Evolutionary conservation across 495 filamentous ascomycete species (phyloP).

Genomic region (Neurospora hispaniola): DNA sequence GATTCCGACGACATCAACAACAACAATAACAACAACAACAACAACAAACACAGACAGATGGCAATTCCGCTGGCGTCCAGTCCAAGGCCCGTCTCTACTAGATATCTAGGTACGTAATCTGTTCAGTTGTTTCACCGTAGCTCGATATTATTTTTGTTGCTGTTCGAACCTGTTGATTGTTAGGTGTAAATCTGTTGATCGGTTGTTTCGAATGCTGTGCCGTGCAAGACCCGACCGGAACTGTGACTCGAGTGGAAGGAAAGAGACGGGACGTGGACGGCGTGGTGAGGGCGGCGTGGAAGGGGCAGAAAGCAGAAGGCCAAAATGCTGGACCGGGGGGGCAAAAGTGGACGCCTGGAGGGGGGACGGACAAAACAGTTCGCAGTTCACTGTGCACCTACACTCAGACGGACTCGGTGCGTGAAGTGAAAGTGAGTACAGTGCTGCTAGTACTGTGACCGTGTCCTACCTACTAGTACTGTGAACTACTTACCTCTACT

Average conservation of each 20-base stretch:
- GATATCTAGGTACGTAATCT: background rate
- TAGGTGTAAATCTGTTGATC: background rate
- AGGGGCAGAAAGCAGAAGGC: background rate
- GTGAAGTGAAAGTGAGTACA: background rate
- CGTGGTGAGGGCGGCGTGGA: background rate
- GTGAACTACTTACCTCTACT: background rate
- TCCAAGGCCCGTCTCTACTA: background rate
- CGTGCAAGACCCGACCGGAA: background rate
- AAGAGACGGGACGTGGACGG: background rate
- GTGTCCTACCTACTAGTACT: background rate
- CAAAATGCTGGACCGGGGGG: background rate
- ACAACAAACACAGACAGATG: background rate
- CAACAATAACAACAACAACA: background rate
- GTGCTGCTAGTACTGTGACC: background rate
- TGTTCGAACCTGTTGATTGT: background rate
- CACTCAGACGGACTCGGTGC: too few species aligned
- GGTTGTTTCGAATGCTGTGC: background rate
- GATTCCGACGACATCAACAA: background rate
- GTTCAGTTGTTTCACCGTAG: background rate
- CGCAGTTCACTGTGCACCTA: background rate
- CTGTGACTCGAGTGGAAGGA: background rate
- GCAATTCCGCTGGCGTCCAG: background rate
- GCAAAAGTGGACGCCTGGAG: background rate
- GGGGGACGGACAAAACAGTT: background rate
- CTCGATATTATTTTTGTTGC: background rate